A percentile compares a stretch with the other conserved stretches of the same genome.
phyloP scores from a whole-genome alignment of 1,284 basidiomycete genomes.

The Xerocomus cyaneibrunnescens region DNA sequence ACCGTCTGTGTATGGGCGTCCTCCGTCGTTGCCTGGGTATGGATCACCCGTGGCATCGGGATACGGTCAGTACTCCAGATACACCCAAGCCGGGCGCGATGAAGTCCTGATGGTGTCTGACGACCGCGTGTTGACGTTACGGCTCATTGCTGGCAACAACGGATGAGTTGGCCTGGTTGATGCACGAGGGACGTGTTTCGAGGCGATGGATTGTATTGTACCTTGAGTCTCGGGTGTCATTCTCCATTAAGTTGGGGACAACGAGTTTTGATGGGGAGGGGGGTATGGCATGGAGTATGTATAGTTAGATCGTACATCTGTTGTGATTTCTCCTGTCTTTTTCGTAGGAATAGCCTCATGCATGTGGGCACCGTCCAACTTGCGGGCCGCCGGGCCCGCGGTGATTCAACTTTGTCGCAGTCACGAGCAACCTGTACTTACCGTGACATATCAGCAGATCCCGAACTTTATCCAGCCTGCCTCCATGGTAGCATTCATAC shows the following conservation, averaged over 20 bases:
- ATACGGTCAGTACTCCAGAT: slow-evolving; percentile 41
- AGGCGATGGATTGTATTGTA: slow-evolving; percentile 9
- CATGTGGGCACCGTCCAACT: too few species aligned
- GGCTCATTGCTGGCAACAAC: slow-evolving; percentile 29
- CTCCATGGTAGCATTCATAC: too few species aligned
- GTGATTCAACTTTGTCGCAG: too few species aligned
- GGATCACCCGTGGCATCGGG: slow-evolving; percentile 36
- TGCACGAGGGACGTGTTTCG: not conserved
- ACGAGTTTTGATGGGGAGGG: slow-evolving; percentile 5
- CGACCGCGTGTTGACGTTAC: slow-evolving; percentile 71
- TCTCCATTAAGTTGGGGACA: slow-evolving; percentile 21
- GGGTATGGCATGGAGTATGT: slow-evolving; percentile 15
- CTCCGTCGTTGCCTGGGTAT: slow-evolving; percentile 42
- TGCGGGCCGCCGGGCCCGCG: too few species aligned
- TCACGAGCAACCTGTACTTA: too few species aligned
- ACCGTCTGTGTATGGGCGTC: slow-evolving; percentile 33
- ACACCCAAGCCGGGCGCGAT: slow-evolving; percentile 58
- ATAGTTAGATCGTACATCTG: slow-evolving; percentile 33
- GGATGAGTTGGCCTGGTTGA: slow-evolving; percentile 11
- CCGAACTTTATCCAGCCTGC: too few species aligned
- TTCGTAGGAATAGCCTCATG: slow-evolving; percentile 2
- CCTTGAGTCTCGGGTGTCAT: slow-evolving; percentile 10
- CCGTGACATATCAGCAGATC: too few species aligned
- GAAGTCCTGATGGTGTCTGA: slow-evolving; percentile 82
- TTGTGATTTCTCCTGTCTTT: slow-evolving; percentile 29